Evolutionary conservation across 768 basidiomycete genomes (phyloP).

Genomic region (Daedaleopsis nitida): DNA sequence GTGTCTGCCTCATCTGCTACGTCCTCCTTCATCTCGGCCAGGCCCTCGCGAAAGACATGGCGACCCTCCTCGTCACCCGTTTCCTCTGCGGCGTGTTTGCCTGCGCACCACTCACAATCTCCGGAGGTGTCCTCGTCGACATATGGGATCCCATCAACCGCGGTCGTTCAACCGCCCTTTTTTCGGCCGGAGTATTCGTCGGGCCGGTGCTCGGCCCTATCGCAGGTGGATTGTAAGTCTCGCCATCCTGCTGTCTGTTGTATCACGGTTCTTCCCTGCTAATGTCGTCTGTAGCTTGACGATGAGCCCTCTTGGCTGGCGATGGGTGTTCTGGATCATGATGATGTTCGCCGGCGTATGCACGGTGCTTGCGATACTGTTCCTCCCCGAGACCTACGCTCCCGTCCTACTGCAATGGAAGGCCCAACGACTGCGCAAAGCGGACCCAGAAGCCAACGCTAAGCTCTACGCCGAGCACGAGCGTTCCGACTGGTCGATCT

Average conservation of each 20-base stretch:
- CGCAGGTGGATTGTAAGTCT: slow-evolving; percentile 57
- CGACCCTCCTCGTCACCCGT: slow-evolving; percentile 58
- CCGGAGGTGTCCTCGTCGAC: slow-evolving; percentile 60
- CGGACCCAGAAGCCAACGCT: slow-evolving; percentile 46
- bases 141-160: slow-evolving; percentile 54
- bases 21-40: slow-evolving; percentile 60
- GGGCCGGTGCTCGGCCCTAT: slow-evolving; percentile 69
- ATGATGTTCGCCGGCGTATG: slow-evolving; percentile 62
- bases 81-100: slow-evolving; percentile 68
- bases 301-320: slow-evolving; percentile 51
- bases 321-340: slow-evolving; percentile 74
- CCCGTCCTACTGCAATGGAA: slow-evolving; percentile 52
- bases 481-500: slow-evolving; percentile 52
- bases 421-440: slow-evolving; percentile 49
- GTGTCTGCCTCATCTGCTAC: slow-evolving; percentile 53
- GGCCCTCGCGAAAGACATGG: slow-evolving; percentile 59
- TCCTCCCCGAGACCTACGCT: slow-evolving; percentile 69
- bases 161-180: slow-evolving; percentile 58
- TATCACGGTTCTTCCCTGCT: no score
- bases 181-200: slow-evolving; percentile 61
- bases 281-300: slow-evolving; percentile 41
- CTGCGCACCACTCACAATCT: slow-evolving; percentile 57
- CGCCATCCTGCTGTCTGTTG: no score
- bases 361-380: slow-evolving; percentile 44
- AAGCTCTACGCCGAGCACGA: slow-evolving; percentile 61